Percentiles rank a stretch among this genome's conserved stretches.
Evolutionary conservation across 176 grass and related monocot genomes (phyloP).

Genomic region (Hyparrhenia diplandra): DNA sequence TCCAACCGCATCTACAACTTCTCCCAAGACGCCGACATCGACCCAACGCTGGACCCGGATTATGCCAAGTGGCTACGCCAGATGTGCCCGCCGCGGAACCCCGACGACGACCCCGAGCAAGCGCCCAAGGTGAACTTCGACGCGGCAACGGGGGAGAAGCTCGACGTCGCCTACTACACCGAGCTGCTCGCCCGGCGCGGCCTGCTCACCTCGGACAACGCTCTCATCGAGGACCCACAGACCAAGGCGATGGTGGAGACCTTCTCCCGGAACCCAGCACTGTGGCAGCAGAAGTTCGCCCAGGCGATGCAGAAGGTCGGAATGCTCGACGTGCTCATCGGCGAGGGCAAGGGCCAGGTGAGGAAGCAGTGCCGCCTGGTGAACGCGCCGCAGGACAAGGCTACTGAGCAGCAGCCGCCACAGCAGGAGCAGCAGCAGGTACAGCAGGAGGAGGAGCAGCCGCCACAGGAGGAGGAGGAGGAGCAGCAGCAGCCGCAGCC

Average conservation of each 20-base stretch:
- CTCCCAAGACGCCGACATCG: neutral
- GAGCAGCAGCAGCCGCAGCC: neutral
- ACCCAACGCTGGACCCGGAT: slow-evolving; percentile 14
- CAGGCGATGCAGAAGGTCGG: slow-evolving; percentile 49
- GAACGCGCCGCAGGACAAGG: slow-evolving; percentile 4
- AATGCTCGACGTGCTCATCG: slow-evolving; percentile 36
- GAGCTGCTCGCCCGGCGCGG: slow-evolving; percentile 35
- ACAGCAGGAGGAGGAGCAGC: neutral
- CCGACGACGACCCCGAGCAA: neutral
- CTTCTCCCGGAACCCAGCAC: slow-evolving; percentile 1
- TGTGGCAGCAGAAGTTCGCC: slow-evolving; percentile 46
- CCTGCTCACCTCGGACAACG: slow-evolving; percentile 46
- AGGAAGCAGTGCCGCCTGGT: slow-evolving; percentile 27
- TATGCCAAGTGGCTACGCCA: slow-evolving; percentile 6
- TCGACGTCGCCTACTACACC: slow-evolving; percentile 48
- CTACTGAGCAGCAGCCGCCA: neutral
- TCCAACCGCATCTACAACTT: slow-evolving; percentile 48
- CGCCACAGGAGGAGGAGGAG: neutral
- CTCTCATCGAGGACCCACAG: slow-evolving; percentile 25
- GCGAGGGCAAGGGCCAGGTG: slow-evolving; percentile 7
- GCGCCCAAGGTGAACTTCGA: slow-evolving; percentile 52
- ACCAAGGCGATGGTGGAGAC: slow-evolving; percentile 19
- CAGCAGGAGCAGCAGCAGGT: neutral
- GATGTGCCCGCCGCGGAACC: slow-evolving; percentile 7
- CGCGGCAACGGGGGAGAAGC: neutral